Conservation (phyloP, 768 basidiomycete genomes). For the Calocybe cyanea region DNA sequence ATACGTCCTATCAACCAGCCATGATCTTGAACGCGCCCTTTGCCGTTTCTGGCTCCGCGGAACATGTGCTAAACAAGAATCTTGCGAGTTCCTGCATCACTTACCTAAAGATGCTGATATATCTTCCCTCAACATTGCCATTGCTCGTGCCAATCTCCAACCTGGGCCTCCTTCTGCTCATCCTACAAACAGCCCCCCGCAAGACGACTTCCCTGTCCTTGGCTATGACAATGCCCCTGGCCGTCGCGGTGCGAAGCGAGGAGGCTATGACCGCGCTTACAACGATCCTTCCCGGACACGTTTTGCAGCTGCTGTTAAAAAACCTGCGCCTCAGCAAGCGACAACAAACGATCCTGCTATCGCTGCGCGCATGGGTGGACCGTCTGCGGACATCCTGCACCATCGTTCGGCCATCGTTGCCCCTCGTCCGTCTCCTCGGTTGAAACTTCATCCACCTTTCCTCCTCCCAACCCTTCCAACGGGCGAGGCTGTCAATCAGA, state of each 20-base stretch:
- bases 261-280: slow-evolving; percentile 40
- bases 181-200: slow-evolving; percentile 37
- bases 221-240: slow-evolving; percentile 38
- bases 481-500: slow-evolving; percentile 68
- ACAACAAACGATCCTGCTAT: slow-evolving; percentile 33
- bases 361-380: slow-evolving; percentile 49
- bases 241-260: slow-evolving; percentile 36
- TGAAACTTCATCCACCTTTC: slow-evolving; percentile 78
- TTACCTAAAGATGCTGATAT: slow-evolving; percentile 85
- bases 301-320: slow-evolving; percentile 90
- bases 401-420: slow-evolving; percentile 69
- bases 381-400: slow-evolving; percentile 58
- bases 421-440: slow-evolving; percentile 77
- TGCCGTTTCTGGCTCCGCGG: slow-evolving; percentile 98
- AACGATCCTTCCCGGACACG: slow-evolving; percentile 86
- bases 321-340: slow-evolving; percentile 27
- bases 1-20: slow-evolving; percentile 42
- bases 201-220: slow-evolving; percentile 75
- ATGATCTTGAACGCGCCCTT: slow-evolving; percentile 90
- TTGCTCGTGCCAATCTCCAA: slow-evolving; percentile 63
- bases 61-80: slow-evolving; percentile 94
- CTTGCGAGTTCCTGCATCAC: slow-evolving; percentile 94
- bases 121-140: slow-evolving; percentile 58
- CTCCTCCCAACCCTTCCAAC: slow-evolving; percentile 88
- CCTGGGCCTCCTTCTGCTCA: slow-evolving; percentile 41